These are phyloP conservation scores for Talaromyces sp. DNA, from an alignment of 2,329 filamentous ascomycete genomes.

Conservation along the genomic window DNA sequence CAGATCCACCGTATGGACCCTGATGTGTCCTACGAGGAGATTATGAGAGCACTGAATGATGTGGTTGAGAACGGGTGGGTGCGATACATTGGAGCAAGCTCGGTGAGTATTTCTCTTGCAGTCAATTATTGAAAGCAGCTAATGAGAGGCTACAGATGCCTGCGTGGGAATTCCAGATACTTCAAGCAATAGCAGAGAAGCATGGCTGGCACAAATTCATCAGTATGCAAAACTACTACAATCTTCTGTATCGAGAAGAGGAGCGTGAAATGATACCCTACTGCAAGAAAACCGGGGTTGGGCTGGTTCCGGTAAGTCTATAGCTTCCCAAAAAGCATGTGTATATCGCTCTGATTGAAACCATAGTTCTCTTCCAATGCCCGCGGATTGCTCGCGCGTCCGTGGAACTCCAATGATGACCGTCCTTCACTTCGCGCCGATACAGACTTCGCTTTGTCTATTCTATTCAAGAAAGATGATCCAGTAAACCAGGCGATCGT, in stretches of 20 bases:
- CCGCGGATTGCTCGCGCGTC: no score
- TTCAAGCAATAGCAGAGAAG: no score
- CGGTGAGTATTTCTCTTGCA: constrained; percentile 16
- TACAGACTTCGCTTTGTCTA: no score
- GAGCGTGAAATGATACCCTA: constrained; percentile 50
- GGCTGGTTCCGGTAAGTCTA: constrained; percentile 26
- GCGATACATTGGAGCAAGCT: constrained; percentile 33
- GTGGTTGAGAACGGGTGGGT: constrained; percentile 39
- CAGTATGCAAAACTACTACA: constrained; percentile 53
- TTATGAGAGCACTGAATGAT: constrained; percentile 45
- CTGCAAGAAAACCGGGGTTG: constrained; percentile 42
- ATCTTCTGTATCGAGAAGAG: constrained; percentile 55
- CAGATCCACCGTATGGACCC: constrained; percentile 49
- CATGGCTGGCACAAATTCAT: constrained; percentile 38
- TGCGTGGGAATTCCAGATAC: no score
- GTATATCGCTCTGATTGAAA: no score
- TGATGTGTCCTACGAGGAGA: constrained; percentile 48
- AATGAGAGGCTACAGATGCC: no score
- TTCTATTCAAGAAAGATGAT: no score
- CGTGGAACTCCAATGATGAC: no score
- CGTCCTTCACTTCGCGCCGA: no score
- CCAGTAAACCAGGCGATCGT: no score
- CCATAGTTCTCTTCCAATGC: no score
- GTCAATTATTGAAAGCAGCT: constrained; percentile 14
- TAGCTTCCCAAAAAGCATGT: no score